Evolutionary conservation across 768 basidiomycete genomes (phyloP), one percentile per base, ranked within the genome.

Genomic region (Fibroporia radiculosa): DNA sequence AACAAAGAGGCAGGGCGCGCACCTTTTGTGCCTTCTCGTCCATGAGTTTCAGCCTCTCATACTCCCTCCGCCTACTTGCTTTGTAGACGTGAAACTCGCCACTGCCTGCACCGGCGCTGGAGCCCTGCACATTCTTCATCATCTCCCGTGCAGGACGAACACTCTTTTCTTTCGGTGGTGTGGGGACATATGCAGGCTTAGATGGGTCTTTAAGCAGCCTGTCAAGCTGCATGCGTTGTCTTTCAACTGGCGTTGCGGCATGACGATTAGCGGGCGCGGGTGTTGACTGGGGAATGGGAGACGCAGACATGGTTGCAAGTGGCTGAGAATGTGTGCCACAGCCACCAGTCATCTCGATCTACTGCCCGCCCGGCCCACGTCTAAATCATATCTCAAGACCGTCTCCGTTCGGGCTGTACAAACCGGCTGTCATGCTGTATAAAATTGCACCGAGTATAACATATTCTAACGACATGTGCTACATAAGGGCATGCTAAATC

Each of bases 101-200:
- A 45, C 88, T 91, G 40, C 96, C 96, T 14, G 96, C 96, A 35
- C 95, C 96, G 6, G 96, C 93, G 63, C 89, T 91, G 13, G 90
- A 93, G 0, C 96, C 96, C 64, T 97, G 93, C 6, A 99, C 95
- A 56, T 98, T 98, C 75, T 96, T 97, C 89, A 99, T 97, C 89
- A 92, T 92, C 62, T 92, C 96, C 39, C 89, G 73, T 7, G 93
- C 73, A 1, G 93, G 71, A 16, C 92, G 72, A 24, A 97, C 70
- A 0, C 72, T 73, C 69, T 89, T 93, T 50, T 88, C 85, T 62
- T 88, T 86, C 4, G 85, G 84, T 1, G 86, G 71, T n/a, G 75
- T 56, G 1, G 93, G 91, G 8, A 98, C 67, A 58, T 77, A 77
- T 1, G 82, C 88, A 1, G 82, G 80, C 60, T 92, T 93, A 6